Base-by-base conservation (phyloP, 2,329 filamentous ascomycete genomes). In the Trichoderma sp. region DNA sequence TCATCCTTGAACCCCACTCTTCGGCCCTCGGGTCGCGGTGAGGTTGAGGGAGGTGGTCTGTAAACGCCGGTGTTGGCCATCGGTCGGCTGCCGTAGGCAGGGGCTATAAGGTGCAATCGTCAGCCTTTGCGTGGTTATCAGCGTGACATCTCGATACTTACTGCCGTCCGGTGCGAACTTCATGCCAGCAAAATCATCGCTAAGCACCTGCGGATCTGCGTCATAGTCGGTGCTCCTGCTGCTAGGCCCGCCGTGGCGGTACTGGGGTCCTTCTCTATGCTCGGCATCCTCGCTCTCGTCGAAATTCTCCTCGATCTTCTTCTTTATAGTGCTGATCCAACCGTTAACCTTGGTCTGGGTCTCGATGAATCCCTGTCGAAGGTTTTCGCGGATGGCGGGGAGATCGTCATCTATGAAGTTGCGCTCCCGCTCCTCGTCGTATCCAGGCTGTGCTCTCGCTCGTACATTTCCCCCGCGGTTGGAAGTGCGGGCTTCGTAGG, bases 401-500 rank as follows among this genome's bases (percentile, higher is more conserved):
- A 99, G 88, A 76, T 99, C 96, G 77, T 99, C 96, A 77, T 99
- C 96, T 76, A 98, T 89, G 81, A 99, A 99, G 84, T 90, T 98
- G 78, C 92, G 92, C 77, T 97, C 94, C 62, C 88, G 89, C 47
- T 90, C 78, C 15, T 75, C 76, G 1, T 17, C 55, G 20, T n/a
- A 28, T 12, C 8, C 39, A 3, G 55, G 70, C 34, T 55, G 70
- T 23, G 62, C 65, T 70, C 17, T 76, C 86, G 76, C 79, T 81
- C 78, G 78, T 83, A 76, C 82, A 81, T 75, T 77, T 62, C 73
- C 74, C 68, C 80, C 77, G 55, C 83, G 82, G 76, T 84, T 87
- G 68, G 84, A 83, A 2, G 87, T 88, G 73, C 88, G 85, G 17
- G 84, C 83, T 76, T 89, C 88, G 79, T 90, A 90, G 30, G 84